Evolutionary conservation across 805 yeast genomes (phyloP), one percentile per base, ranked within the genome.

Genomic region (Pichia eremophila): DNA sequence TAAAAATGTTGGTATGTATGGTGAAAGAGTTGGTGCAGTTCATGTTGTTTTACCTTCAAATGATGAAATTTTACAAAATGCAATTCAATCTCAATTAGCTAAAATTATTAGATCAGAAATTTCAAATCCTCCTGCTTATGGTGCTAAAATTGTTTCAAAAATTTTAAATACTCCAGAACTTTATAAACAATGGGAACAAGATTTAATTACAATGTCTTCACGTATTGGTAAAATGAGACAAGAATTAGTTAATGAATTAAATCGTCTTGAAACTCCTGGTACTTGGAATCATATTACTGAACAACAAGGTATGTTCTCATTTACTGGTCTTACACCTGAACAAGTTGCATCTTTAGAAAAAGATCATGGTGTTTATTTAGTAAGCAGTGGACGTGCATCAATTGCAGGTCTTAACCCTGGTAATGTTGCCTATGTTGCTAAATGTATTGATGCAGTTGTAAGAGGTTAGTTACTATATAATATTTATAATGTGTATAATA

Each of bases 271-370:
- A 22, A 88, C 98, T 25, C 95, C 96, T 31, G 96, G 96, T 43
- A 77, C 73, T 58, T 91, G 98, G 98, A 84, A 79, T 56, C 98
- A 91, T 68, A 86, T 91, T 59, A 83, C 81, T 42, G 72, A 74
- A 54, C 99, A 93, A 72, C 84, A 86, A 52, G 99, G 99, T 58
- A 91, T 91, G 98, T 91, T 91, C 65, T 88, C 96, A 35, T 91
- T 82, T 70, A 91, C 98, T 31, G 99, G 96, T 2, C 75, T 91
- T 57, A 68, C 75, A 7, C 71, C 83, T 29, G 83, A 77, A 32
- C 91, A 87, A 79, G 95, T 85, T 47, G 75, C 74, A 45, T 75
- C 85, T 55, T 73, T 90, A 52, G 95, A 87, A 59, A 63, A 74
- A 49, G 77, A 82, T 56, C 95, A 83, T 65, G 95, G 82, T 32